These are phyloP conservation scores for Heliocybe sulcata DNA, from an alignment of 1,284 basidiomycete genomes.

Conservation along the genomic window DNA sequence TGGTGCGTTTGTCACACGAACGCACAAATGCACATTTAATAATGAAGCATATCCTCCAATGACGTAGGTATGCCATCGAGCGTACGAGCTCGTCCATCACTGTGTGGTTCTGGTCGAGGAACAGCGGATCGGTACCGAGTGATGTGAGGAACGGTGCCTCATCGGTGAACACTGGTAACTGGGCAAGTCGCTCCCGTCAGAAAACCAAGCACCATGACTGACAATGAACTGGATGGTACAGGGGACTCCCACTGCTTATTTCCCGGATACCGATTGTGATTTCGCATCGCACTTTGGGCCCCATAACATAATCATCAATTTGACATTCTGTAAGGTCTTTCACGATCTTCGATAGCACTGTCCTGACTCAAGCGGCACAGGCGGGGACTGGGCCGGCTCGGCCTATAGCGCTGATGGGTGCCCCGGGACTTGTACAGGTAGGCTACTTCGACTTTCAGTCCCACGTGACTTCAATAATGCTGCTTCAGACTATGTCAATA, in stretches of 20 bases:
- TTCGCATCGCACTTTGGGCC: conserved; percentile 43
- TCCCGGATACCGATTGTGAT: conserved; percentile 46
- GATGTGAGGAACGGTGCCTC: conserved; percentile 34
- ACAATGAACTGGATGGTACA: conserved; percentile 12
- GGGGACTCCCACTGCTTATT: conserved; percentile 50
- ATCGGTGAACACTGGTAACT: conserved; percentile 36
- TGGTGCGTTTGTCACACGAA: conserved; percentile 38
- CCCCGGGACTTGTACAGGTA: conserved; percentile 43
- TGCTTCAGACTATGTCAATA: conserved; percentile 49
- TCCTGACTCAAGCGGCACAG: conserved; percentile 16
- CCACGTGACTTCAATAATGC: background rate
- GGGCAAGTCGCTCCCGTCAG: conserved; percentile 25
- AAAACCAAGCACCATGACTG: background rate
- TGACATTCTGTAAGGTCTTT: conserved; percentile 34
- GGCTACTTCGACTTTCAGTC: conserved; percentile 5
- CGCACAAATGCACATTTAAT: conserved; percentile 24
- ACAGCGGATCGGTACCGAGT: conserved; percentile 32
- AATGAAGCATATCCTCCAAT: background rate
- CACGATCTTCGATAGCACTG: too few species aligned
- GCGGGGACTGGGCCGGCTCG: conserved; percentile 53
- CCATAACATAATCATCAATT: conserved; percentile 57
- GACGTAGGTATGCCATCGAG: conserved; percentile 38
- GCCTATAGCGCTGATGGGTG: conserved; percentile 39
- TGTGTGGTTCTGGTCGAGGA: conserved; percentile 54
- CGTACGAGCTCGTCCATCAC: conserved; percentile 40